Conservation (phyloP, 306 rosid genomes). For the Casuarina cunninghamiana region DNA sequence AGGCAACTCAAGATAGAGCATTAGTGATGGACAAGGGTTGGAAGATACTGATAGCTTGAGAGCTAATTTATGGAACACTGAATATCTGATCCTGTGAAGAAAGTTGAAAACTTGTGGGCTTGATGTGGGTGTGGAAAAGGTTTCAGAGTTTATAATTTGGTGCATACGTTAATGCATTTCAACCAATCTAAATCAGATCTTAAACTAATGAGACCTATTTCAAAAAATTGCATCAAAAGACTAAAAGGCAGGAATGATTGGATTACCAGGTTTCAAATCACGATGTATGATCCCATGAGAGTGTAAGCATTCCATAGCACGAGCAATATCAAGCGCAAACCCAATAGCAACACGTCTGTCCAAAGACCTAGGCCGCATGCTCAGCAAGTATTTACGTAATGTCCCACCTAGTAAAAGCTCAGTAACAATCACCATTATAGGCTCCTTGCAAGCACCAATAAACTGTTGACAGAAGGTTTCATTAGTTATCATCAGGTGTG, state of each 20-base stretch:
- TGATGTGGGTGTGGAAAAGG: background rate
- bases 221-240: background rate
- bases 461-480: constrained; percentile 58
- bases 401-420: constrained; percentile 91
- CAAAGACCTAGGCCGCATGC: constrained; percentile 81
- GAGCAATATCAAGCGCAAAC: constrained; percentile 85
- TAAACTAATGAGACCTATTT: constrained; percentile 1
- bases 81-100: background rate
- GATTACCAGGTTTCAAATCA: constrained; percentile 89
- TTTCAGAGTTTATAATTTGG: background rate
- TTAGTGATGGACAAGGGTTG: background rate
- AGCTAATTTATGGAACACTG: constrained; percentile 1
- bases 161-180: background rate
- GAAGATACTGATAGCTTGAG: background rate
- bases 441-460: constrained; percentile 95
- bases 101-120: background rate
- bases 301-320: constrained; percentile 96
- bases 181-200: background rate
- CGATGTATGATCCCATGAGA: constrained; percentile 97
- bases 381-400: constrained; percentile 76
- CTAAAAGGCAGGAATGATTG: constrained; percentile 14
- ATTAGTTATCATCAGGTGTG: constrained; percentile 28
- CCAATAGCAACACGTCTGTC: constrained; percentile 75
- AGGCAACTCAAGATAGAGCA: background rate
- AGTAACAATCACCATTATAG: constrained; percentile 89